These are phyloP conservation scores for Oryza brachyantha DNA, from an alignment of 176 grass and related monocot species.

Conservation along the genomic window DNA sequence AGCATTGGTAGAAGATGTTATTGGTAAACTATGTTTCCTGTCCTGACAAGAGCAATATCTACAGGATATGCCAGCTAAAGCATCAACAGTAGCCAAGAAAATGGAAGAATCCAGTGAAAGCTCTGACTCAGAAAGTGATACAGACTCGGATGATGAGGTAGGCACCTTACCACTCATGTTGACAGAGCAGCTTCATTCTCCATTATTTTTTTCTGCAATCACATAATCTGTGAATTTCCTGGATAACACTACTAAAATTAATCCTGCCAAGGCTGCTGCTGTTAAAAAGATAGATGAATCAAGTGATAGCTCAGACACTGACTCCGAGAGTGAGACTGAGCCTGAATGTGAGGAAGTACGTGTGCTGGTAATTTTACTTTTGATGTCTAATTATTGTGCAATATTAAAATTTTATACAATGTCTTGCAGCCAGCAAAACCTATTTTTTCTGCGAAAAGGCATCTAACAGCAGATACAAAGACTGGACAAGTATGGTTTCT, in stretches of 20 bases:
- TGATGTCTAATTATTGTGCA: background rate
- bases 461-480: slow-evolving; percentile 29
- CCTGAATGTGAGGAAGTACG: slow-evolving; percentile 45
- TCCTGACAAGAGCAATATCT: slow-evolving; percentile 1
- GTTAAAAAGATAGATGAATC: slow-evolving; percentile 42
- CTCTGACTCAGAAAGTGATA: slow-evolving; percentile 43
- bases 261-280: slow-evolving; percentile 25
- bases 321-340: slow-evolving; percentile 24
- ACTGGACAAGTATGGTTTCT: slow-evolving; percentile 35
- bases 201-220: background rate
- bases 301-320: slow-evolving; percentile 48
- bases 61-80: slow-evolving; percentile 25
- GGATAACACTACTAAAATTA: slow-evolving; percentile 35
- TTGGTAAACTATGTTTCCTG: background rate
- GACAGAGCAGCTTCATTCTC: background rate
- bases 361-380: background rate
- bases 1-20: background rate
- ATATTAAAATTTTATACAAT: background rate
- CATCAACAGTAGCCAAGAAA: slow-evolving; percentile 19
- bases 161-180: background rate
- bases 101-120: slow-evolving; percentile 43
- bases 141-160: slow-evolving; percentile 41
- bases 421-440: slow-evolving; percentile 40
- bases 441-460: slow-evolving; percentile 27
- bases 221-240: background rate